Evolutionary conservation across 768 basidiomycete species (phyloP).

Genomic region (Porpolomopsis calyptriformis): DNA sequence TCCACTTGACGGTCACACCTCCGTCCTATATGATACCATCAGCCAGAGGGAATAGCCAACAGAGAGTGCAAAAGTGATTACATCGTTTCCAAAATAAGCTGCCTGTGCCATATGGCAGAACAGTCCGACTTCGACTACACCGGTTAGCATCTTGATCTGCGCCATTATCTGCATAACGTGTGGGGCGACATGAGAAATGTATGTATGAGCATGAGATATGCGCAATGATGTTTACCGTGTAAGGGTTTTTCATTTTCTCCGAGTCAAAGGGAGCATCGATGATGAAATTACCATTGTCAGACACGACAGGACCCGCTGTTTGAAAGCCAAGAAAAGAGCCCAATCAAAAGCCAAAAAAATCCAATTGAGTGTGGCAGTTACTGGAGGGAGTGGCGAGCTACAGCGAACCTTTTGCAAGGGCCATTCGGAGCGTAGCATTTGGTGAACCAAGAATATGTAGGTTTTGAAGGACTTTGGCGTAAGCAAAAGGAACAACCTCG

Average conservation of each 20-base stretch:
- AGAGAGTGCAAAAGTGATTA: conserved; percentile 17
- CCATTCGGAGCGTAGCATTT: conserved; percentile 82
- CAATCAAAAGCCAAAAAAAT: background rate
- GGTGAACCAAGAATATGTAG: conserved; percentile 55
- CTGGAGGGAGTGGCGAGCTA: background rate
- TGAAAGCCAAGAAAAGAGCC: conserved; percentile 10
- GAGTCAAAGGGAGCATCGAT: conserved; percentile 89
- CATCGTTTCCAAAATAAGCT: conserved; percentile 93
- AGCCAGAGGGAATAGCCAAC: background rate
- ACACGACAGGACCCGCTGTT: conserved; percentile 85
- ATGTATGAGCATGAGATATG: too few species aligned
- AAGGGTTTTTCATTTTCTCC: conserved; percentile 58
- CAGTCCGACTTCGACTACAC: conserved; percentile 97
- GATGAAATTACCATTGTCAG: conserved; percentile 95
- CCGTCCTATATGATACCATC: conserved; percentile 43
- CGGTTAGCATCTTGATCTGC: conserved; percentile 87
- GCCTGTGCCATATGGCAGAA: conserved; percentile 89
- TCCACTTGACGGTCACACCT: conserved; percentile 52
- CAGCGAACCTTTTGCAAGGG: conserved; percentile 54
- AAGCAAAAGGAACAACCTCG: conserved; percentile 95
- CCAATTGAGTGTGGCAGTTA: background rate
- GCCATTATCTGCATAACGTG: conserved; percentile 47
- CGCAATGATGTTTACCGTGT: conserved; percentile 32
- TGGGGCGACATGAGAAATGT: conserved; percentile 7
- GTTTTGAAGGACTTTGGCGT: conserved; percentile 74